These are phyloP conservation scores for Atalantia buxifolia DNA, from an alignment of 345 rosid genomes.

Conservation along the genomic window DNA sequence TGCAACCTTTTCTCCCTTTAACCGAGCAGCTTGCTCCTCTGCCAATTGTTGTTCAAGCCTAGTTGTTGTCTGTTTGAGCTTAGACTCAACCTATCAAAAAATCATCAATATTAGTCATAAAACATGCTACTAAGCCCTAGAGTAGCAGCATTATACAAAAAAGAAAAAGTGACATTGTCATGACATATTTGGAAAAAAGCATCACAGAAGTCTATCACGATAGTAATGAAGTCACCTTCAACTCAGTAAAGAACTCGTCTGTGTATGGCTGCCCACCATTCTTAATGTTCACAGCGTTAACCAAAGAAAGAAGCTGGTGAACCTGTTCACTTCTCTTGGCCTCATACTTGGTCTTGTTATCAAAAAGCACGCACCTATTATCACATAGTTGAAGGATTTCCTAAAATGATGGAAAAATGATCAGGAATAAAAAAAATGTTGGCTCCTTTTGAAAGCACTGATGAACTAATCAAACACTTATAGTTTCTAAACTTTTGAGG, in stretches of 20 bases:
- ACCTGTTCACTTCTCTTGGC: slow-evolving; percentile 52
- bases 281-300: slow-evolving; percentile 37
- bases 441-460: neutral
- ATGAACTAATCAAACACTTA: neutral
- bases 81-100: too few relatives aligned
- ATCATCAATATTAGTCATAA: too few relatives aligned
- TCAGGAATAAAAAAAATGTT: neutral
- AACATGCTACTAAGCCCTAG: too few relatives aligned
- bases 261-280: slow-evolving; percentile 74
- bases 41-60: too few relatives aligned
- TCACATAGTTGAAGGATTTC: slow-evolving; percentile 58
- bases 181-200: neutral
- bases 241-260: slow-evolving; percentile 63
- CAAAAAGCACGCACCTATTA: slow-evolving; percentile 60
- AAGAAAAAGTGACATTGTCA: neutral
- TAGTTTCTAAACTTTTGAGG: neutral
- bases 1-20: too few relatives aligned
- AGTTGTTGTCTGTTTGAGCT: too few relatives aligned
- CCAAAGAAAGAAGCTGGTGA: slow-evolving; percentile 56
- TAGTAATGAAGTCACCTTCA: slow-evolving; percentile 41
- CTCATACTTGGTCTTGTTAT: slow-evolving; percentile 73
- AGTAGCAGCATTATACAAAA: neutral
- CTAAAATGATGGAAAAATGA: slow-evolving; percentile 26
- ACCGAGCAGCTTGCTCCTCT: too few relatives aligned
- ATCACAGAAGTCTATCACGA: neutral